A percentile compares a stretch with the other conserved stretches of the same genome.
Conservation (phyloP, 306 rosid species). For the Sesbania bispinosa region DNA sequence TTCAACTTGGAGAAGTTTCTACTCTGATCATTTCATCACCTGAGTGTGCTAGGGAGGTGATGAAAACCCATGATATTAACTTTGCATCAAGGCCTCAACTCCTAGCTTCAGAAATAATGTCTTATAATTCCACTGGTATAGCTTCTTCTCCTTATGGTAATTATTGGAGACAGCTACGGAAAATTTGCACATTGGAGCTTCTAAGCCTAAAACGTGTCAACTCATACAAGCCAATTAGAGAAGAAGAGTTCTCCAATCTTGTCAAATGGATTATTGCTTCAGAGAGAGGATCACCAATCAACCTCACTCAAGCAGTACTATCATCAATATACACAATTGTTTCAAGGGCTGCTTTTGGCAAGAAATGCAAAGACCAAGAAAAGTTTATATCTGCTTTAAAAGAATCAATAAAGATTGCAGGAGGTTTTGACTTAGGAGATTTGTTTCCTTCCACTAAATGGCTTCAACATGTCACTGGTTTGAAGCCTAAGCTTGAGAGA, state of each 20-base stretch:
- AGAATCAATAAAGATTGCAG: neutral
- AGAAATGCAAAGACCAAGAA: slow-evolving; percentile 22
- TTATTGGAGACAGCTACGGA: slow-evolving; percentile 33
- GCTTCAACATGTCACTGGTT: slow-evolving; percentile 6
- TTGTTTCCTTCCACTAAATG: slow-evolving; percentile 26
- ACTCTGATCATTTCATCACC: slow-evolving; percentile 39
- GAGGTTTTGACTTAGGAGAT: slow-evolving; percentile 22
- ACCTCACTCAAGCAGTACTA: slow-evolving; percentile 23
- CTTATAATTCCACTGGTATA: slow-evolving; percentile 15
- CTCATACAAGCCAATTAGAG: slow-evolving; percentile 26
- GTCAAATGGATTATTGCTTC: slow-evolving; percentile 20
- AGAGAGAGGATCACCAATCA: slow-evolving; percentile 8
- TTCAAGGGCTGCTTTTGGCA: slow-evolving; percentile 35
- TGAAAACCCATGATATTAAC: slow-evolving; percentile 38
- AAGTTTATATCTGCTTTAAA: neutral
- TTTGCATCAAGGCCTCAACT: slow-evolving; percentile 33
- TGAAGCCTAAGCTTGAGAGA: neutral
- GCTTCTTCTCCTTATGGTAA: slow-evolving; percentile 31
- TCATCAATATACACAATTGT: slow-evolving; percentile 1
- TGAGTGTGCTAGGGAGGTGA: slow-evolving; percentile 26
- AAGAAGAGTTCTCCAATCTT: slow-evolving; percentile 28
- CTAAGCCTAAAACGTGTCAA: slow-evolving; percentile 25
- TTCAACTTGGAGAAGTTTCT: slow-evolving; percentile 43
- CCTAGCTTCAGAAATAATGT: neutral
- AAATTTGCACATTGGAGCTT: slow-evolving; percentile 33